phyloP scores from a whole-genome alignment of 495 filamentous ascomycete genomes.

The Opeltia flavorubescens region DNA sequence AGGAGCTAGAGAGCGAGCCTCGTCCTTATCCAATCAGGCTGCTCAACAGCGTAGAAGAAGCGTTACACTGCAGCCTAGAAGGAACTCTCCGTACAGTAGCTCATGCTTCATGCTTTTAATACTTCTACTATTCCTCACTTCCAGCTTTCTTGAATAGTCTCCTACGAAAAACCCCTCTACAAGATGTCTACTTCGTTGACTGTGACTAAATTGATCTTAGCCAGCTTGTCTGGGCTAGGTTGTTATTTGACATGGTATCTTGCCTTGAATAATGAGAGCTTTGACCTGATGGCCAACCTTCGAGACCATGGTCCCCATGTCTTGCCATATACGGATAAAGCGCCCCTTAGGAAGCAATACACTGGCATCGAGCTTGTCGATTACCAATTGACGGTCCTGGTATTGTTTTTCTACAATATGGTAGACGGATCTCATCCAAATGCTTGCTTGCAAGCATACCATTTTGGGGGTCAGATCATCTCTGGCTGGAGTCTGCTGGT shows the following conservation, averaged over 20 bases:
- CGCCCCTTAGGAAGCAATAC: conserved; percentile 26
- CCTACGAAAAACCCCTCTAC: no score
- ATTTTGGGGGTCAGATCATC: conserved; percentile 39
- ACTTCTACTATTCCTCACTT: no score
- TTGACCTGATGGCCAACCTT: conserved; percentile 17
- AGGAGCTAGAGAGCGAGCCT: no score
- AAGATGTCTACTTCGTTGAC: no score
- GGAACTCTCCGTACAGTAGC: no score
- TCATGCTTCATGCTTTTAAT: no score
- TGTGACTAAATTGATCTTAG: conserved; percentile 21
- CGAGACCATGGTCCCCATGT: conserved; percentile 18
- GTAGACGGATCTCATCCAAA: conserved; percentile 35
- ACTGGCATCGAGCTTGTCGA: conserved; percentile 39
- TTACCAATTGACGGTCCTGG: conserved; percentile 29
- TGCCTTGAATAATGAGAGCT: conserved; percentile 26
- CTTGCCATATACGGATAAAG: conserved; percentile 25
- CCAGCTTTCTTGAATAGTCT: no score
- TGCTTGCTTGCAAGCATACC: conserved; percentile 31
- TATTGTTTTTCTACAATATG: conserved; percentile 39
- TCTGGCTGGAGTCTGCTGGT: conserved; percentile 40
- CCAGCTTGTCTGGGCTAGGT: conserved; percentile 27
- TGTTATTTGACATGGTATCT: conserved; percentile 31
- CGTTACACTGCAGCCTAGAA: no score
- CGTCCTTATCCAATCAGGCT: no score
- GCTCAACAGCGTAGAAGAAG: no score